Evolutionary conservation across 2,329 filamentous ascomycete species (phyloP), one percentile per base, ranked within the genome.

Genomic region (Aureobasidium sp.): DNA sequence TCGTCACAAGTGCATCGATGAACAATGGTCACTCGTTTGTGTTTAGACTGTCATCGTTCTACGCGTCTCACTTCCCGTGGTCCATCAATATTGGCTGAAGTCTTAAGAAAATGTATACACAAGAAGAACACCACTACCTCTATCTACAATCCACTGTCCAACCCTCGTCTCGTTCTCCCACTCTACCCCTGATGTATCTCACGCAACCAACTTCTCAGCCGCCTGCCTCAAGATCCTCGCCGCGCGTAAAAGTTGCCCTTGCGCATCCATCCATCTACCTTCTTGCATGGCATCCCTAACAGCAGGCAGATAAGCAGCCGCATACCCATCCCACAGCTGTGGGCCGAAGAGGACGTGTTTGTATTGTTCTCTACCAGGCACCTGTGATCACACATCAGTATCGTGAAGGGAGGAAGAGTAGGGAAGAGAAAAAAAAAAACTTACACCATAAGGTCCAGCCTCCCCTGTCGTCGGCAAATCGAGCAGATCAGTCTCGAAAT

Each of bases 291-390:
- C 90, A 73, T 98, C 95, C 65, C 93, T 87, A 65, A 98, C 92
- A n/a, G 91, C 91, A 0, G 95, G 95, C 80, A 97, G 97, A 68
- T 88, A 88, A 0, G 87, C 87, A 65, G 87, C 87, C 38, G 91
- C 87, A 70, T 91, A 87, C 45, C 87, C 88, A 40, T 90, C 90
- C 91, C 93, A 95, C 3, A 88, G 82, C 73, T 93, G 88, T 0
- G 96, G 96, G 2, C 93, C 95, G 76, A 95, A 97, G 65, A 99
- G 82, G 74, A 97, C 87, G 79, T 98, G 96, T 78, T 97, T 97
- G 85, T 94, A 99, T 80, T 98, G 96, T 7, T 92, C 93, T 69
- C 95, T 90, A 72, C 93, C 93, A 45, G 93, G 93, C 6, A 97
- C 87, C 92, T 94, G 65, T 59, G 7, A 69, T 64, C 67, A 5